phyloP scores from a whole-genome alignment of 2,329 filamentous ascomycete species.

The Neopestalotiopsis clavispora region DNA sequence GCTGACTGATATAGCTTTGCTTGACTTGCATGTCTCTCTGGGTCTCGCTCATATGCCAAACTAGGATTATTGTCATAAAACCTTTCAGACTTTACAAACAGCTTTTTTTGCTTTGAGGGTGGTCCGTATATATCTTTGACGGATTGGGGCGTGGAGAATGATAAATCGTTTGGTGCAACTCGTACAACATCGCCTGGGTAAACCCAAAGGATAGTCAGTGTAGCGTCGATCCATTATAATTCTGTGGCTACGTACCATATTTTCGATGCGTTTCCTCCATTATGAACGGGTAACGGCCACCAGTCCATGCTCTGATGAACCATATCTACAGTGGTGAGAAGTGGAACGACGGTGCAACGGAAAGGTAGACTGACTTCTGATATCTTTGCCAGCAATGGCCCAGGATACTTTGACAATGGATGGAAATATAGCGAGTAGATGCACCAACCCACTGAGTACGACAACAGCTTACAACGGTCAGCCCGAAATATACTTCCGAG shows the following conservation, averaged over 20 bases:
- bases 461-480: constrained; percentile 1
- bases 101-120: constrained; percentile 24
- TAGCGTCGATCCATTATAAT: neutral
- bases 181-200: constrained; percentile 44
- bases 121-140: constrained; percentile 43
- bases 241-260: neutral
- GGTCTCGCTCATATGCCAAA: constrained; percentile 25
- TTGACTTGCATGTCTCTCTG: constrained; percentile 26
- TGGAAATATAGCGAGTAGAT: constrained; percentile 25
- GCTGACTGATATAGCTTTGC: constrained; percentile 26
- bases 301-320: neutral
- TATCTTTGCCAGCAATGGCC: constrained; percentile 24
- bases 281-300: neutral
- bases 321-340: neutral
- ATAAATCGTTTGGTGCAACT: constrained; percentile 45
- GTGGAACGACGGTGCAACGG: neutral
- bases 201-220: constrained; percentile 24
- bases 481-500: neutral
- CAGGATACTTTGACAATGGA: constrained; percentile 27
- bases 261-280: neutral
- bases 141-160: constrained; percentile 41
- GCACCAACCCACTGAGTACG: constrained; percentile 16
- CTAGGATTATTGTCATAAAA: constrained; percentile 25
- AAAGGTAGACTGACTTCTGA: constrained; percentile 21
- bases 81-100: constrained; percentile 23